A percentile compares a stretch with the other conserved stretches of the same genome.
phyloP scores from a whole-genome alignment of 2,329 filamentous ascomycete species.

The Thermothelomyces thermophilus region DNA sequence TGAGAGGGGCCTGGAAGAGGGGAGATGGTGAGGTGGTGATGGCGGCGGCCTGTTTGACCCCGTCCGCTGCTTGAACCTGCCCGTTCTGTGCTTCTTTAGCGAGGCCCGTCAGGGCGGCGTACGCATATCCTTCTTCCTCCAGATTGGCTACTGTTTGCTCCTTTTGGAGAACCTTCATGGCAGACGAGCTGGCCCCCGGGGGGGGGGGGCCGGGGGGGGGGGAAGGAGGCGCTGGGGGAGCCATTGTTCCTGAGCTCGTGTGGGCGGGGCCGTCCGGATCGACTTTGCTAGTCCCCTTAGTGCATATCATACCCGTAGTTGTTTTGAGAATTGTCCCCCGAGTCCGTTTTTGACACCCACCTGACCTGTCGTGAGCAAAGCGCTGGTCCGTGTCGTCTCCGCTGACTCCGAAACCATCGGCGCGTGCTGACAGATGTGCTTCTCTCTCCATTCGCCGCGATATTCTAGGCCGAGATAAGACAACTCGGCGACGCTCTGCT shows the following conservation, averaged over 20 bases:
- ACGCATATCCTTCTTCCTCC: no score
- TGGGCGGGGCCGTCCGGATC: not conserved
- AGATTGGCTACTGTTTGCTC: no score
- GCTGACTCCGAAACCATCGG: not conserved
- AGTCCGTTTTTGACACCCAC: not conserved
- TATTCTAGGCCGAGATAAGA: conserved; percentile 3
- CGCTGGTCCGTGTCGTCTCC: not conserved
- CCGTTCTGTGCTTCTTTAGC: no score
- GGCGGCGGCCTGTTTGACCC: no score
- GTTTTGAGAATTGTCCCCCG: no score
- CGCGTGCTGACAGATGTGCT: not conserved
- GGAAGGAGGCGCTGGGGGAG: not conserved
- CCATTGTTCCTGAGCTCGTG: not conserved
- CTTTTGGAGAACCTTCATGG: no score
- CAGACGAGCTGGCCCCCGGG: no score
- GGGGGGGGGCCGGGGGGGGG: no score
- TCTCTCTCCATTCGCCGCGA: not conserved
- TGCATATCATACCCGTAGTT: not conserved
- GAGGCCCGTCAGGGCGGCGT: no score
- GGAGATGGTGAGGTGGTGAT: conserved; percentile 3
- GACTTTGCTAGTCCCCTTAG: not conserved
- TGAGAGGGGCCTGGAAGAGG: conserved; percentile 12
- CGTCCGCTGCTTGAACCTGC: no score
- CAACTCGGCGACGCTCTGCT: not conserved
- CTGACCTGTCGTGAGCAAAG: not conserved